phyloP scores from a whole-genome alignment of 345 rosid species.

The Euphorbia lathyris region DNA sequence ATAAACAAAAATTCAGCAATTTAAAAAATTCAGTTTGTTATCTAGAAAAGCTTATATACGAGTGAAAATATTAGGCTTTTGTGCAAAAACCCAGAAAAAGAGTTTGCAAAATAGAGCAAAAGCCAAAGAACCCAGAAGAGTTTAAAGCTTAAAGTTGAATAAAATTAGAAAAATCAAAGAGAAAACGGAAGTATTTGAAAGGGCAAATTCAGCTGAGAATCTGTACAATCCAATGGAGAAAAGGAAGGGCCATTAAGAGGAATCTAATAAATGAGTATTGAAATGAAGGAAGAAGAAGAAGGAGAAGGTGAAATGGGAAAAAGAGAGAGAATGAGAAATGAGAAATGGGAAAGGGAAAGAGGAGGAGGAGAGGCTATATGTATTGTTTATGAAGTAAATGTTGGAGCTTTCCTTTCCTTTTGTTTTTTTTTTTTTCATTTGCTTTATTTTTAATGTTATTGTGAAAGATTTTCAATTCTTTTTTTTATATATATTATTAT shows the following conservation, averaged over 20 bases:
- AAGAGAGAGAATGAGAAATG: slow-evolving; percentile 34
- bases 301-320: slow-evolving; percentile 32
- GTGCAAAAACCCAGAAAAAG: slow-evolving; percentile 40
- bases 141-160: slow-evolving; percentile 15
- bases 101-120: slow-evolving; percentile 31
- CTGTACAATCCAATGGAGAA: slow-evolving; percentile 56
- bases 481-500: neutral
- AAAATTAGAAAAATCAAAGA: slow-evolving; percentile 17
- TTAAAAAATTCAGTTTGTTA: slow-evolving; percentile 12
- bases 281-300: too few relatives aligned
- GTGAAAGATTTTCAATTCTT: neutral
- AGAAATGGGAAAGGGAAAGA: slow-evolving; percentile 12
- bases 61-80: slow-evolving; percentile 28
- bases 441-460: neutral
- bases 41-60: slow-evolving; percentile 36
- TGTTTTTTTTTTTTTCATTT: neutral
- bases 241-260: slow-evolving; percentile 46
- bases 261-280: slow-evolving; percentile 66
- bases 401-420: slow-evolving; percentile 22
- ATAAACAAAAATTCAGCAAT: slow-evolving; percentile 19
- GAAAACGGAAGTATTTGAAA: slow-evolving; percentile 25
- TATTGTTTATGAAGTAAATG: slow-evolving; percentile 33
- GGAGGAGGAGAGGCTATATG: slow-evolving; percentile 12
- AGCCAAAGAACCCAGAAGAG: slow-evolving; percentile 43
- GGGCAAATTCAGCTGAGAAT: slow-evolving; percentile 48